Percentiles rank a stretch among this genome's conserved stretches.
These are phyloP conservation scores for Apodospora peruviana DNA, from an alignment of 495 filamentous ascomycete species.

Conservation along the genomic window DNA sequence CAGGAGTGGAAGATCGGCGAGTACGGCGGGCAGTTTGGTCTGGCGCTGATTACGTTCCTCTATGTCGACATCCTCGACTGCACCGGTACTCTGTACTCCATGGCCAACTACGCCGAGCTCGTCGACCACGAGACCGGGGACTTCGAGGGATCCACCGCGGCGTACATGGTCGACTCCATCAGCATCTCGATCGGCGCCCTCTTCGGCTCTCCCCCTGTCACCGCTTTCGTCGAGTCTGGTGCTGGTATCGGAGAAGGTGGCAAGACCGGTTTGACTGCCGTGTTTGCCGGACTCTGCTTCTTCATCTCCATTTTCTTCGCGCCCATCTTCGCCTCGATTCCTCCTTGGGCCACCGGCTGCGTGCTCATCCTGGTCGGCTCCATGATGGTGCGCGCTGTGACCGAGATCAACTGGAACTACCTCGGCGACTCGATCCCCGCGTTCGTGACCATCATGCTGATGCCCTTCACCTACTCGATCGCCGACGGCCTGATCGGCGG, in stretches of 20 bases:
- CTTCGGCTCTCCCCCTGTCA: conserved; percentile 68
- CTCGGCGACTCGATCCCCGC: conserved; percentile 72
- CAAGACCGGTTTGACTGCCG: conserved; percentile 75
- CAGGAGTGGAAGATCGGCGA: conserved; percentile 63
- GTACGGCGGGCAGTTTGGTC: conserved; percentile 61
- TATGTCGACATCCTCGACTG: conserved; percentile 80
- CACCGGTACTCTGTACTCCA: conserved; percentile 74
- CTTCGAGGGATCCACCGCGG: conserved; percentile 72
- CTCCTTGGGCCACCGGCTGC: conserved; percentile 77
- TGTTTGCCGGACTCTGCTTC: conserved; percentile 70
- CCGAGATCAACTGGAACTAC: conserved; percentile 82
- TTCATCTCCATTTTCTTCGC: conserved; percentile 84
- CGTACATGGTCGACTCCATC: conserved; percentile 66
- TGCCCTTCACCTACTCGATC: conserved; percentile 83
- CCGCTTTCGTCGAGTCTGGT: conserved; percentile 77
- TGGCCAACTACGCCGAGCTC: conserved; percentile 71
- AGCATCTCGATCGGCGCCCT: conserved; percentile 72
- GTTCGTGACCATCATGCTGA: conserved; percentile 71
- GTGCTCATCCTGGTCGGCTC: conserved; percentile 75
- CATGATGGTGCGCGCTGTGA: conserved; percentile 70
- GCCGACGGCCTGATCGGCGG: conserved; percentile 73
- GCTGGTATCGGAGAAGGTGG: conserved; percentile 82
- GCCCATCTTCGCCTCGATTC: conserved; percentile 79
- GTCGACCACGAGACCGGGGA: conserved; percentile 70
- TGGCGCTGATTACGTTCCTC: conserved; percentile 77